Percentiles rank a stretch among this genome's conserved stretches.
phyloP scores from a whole-genome alignment of 306 rosid genomes.

The Malus asiatica region DNA sequence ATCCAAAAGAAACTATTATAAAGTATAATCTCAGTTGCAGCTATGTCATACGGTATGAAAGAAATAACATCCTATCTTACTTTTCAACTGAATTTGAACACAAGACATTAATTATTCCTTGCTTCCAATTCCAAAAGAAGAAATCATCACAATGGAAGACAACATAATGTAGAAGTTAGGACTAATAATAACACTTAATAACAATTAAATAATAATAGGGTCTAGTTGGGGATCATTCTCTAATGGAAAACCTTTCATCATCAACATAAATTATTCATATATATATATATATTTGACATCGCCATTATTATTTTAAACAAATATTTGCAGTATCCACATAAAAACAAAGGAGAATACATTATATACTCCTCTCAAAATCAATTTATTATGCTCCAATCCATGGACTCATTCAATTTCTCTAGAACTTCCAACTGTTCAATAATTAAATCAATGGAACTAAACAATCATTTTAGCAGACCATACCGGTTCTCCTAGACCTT shows the following conservation, averaged over 20 bases:
- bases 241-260: neutral
- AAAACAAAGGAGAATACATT: neutral
- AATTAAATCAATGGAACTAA: neutral
- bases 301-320: neutral
- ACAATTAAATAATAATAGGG: neutral
- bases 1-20: no score
- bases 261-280: neutral
- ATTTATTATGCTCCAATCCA: neutral
- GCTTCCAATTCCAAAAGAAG: neutral
- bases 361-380: neutral
- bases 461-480: neutral
- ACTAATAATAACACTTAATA: neutral
- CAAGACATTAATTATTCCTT: neutral
- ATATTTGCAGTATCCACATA: neutral
- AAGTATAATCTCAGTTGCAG: no score
- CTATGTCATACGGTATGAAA: neutral
- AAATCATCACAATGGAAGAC: neutral
- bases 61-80: neutral
- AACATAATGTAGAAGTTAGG: neutral
- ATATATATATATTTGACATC: neutral
- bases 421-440: slow-evolving; percentile 2
- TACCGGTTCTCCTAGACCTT: no score
- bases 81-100: neutral
- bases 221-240: neutral
- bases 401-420: slow-evolving; percentile 12